Conservation (phyloP, 2,329 filamentous ascomycete species). For the Cladosporium sp. region DNA sequence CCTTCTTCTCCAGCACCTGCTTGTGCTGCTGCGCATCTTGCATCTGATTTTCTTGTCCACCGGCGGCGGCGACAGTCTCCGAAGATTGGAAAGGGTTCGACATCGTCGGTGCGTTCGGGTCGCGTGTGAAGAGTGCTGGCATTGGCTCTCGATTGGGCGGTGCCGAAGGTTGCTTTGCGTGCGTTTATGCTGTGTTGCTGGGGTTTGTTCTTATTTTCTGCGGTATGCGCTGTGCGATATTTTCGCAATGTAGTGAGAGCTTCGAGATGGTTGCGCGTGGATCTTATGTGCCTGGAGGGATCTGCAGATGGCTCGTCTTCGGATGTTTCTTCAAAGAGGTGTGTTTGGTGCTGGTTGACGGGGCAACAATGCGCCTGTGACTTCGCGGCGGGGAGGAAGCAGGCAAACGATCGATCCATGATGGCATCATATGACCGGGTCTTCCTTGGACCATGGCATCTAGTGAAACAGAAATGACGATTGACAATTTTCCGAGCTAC, state of each 20-base stretch:
- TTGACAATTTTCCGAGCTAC: no score
- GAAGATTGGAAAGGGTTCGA: conserved; percentile 11
- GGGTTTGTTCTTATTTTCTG: no score
- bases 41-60: conserved; percentile 18
- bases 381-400: not conserved
- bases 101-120: conserved; percentile 20
- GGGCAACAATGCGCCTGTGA: not conserved
- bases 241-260: no score
- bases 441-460: no score
- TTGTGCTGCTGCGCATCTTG: conserved; percentile 13
- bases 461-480: no score
- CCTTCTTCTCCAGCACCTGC: conserved; percentile 5
- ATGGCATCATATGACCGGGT: not conserved
- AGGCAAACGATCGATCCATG: not conserved
- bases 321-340: not conserved
- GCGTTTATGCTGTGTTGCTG: no score
- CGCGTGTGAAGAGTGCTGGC: conserved; percentile 21
- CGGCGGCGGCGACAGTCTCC: conserved; percentile 8
- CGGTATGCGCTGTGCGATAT: no score
- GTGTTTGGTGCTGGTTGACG: not conserved
- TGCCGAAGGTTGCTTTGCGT: not conserved
- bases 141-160: not conserved
- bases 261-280: no score
- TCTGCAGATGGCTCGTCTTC: not conserved
- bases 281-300: no score